Conservation (phyloP, 148 eudicot genomes). For the Rhododendron williamsianum region DNA sequence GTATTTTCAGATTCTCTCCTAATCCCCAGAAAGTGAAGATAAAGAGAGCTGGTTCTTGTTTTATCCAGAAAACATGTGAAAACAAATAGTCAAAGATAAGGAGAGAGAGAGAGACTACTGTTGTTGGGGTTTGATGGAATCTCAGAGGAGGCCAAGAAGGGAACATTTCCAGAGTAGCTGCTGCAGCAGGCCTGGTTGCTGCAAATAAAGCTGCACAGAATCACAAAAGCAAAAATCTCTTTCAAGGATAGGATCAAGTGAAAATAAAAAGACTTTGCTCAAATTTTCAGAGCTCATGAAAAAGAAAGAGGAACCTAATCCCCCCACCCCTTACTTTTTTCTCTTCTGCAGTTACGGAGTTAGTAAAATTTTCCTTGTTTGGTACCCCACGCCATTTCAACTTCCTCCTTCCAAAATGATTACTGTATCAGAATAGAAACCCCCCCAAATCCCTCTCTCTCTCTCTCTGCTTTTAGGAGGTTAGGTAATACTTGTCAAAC, state of each 20-base stretch:
- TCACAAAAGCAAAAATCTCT: constrained; percentile 32
- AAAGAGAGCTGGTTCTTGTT: constrained; percentile 1
- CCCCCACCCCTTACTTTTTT: constrained; percentile 6
- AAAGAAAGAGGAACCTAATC: constrained; percentile 29
- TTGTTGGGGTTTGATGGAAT: constrained; percentile 55
- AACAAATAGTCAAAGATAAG: constrained; percentile 41
- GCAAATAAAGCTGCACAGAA: constrained; percentile 81
- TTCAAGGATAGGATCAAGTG: constrained; percentile 14
- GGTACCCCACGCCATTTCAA: constrained; percentile 74
- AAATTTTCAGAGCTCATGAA: constrained; percentile 14
- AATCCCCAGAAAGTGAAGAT: background rate
- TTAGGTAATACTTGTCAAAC: constrained; percentile 39
- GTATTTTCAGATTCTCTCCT: background rate
- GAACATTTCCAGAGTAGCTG: constrained; percentile 98
- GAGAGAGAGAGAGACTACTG: constrained; percentile 28
- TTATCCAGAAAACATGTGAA: background rate
- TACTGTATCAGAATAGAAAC: constrained; percentile 44
- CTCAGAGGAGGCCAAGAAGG: constrained; percentile 95
- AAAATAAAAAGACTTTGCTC: constrained; percentile 1
- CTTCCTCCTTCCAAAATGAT: constrained; percentile 41
- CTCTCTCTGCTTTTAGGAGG: constrained; percentile 19
- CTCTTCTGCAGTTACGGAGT: constrained; percentile 31
- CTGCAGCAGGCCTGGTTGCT: constrained; percentile 48
- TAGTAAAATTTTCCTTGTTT: constrained; percentile 48
- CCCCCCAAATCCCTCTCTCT: constrained; percentile 12